Percentiles rank a stretch among this genome's conserved stretches.
Evolutionary conservation across 441 rosid genomes (phyloP).

Genomic region (Pelargonium australe): DNA sequence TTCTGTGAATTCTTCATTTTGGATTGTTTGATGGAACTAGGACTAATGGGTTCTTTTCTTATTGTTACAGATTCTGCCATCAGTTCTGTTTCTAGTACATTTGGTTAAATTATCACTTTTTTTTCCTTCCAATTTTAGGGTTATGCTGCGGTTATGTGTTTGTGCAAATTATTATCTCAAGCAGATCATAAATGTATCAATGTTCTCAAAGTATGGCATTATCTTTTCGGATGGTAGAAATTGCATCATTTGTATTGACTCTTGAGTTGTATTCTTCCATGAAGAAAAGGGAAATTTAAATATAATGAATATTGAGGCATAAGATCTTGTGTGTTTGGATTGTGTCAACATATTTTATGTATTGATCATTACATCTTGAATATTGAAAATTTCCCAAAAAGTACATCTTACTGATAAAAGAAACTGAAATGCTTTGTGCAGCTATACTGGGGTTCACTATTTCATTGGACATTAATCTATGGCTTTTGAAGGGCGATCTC

Average conservation of each 20-base stretch:
- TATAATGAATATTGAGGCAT: not conserved
- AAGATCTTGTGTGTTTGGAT: not conserved
- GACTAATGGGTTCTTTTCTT: not conserved
- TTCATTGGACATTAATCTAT: slow-evolving; percentile 11
- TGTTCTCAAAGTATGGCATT: not conserved
- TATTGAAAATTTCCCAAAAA: slow-evolving; percentile 5
- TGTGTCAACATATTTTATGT: not conserved
- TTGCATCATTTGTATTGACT: not conserved
- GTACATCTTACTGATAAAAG: slow-evolving; percentile 19
- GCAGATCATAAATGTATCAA: not conserved
- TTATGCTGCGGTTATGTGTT: not conserved
- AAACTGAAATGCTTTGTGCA: slow-evolving; percentile 26
- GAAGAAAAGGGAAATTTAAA: not conserved
- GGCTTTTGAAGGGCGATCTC: slow-evolving; percentile 28
- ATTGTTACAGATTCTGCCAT: not conserved
- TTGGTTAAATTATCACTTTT: not conserved
- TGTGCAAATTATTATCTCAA: not conserved
- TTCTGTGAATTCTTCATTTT: not conserved
- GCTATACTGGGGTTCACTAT: slow-evolving; percentile 12
- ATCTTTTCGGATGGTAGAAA: not conserved
- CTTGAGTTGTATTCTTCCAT: not conserved
- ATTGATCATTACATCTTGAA: slow-evolving; percentile 12
- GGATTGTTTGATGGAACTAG: not conserved
- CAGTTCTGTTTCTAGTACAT: not conserved
- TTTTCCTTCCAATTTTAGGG: not conserved